Conservation (phyloP, 139 green algal species). For the Chlamydomonas sp. region DNA sequence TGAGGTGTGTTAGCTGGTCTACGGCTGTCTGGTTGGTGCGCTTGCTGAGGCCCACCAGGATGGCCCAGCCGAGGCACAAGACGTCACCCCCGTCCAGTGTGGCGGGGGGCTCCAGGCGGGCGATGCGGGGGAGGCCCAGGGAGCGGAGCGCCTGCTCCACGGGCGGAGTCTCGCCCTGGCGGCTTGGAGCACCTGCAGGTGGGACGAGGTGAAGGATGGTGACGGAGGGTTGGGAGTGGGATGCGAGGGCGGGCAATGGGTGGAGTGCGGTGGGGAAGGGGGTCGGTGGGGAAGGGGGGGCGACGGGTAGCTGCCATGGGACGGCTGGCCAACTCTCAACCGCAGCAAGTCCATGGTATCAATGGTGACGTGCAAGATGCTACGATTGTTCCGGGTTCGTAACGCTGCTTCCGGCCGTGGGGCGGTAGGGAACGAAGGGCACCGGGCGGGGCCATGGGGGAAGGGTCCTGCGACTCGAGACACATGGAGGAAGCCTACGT, state of each 20-base stretch:
- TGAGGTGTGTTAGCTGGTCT: slow-evolving; percentile 10
- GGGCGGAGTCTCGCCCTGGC: slow-evolving; percentile 14
- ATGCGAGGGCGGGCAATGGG: neutral
- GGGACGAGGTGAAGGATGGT: neutral
- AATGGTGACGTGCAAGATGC: too few species aligned
- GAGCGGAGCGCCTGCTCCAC: neutral
- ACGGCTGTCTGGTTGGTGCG: slow-evolving; percentile 41
- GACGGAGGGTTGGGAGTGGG: neutral
- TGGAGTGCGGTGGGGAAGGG: neutral
- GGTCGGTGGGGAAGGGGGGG: neutral
- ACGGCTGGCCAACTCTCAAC: too few species aligned
- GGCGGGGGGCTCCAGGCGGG: neutral
- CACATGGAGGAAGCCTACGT: too few species aligned
- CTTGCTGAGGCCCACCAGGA: slow-evolving; percentile 34
- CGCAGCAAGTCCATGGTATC: too few species aligned
- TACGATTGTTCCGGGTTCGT: too few species aligned
- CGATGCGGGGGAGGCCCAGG: neutral
- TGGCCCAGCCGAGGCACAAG: slow-evolving; percentile 2
- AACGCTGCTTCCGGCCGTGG: too few species aligned
- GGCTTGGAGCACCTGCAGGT: slow-evolving; percentile 15
- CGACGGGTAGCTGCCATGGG: too few species aligned
- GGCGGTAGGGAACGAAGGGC: too few species aligned
- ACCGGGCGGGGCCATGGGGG: too few species aligned
- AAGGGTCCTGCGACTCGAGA: too few species aligned
- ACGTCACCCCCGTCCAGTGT: slow-evolving; percentile 42